Evolutionary conservation across 2,329 filamentous ascomycete species (phyloP).

Genomic region (Verticillium klebahnii): DNA sequence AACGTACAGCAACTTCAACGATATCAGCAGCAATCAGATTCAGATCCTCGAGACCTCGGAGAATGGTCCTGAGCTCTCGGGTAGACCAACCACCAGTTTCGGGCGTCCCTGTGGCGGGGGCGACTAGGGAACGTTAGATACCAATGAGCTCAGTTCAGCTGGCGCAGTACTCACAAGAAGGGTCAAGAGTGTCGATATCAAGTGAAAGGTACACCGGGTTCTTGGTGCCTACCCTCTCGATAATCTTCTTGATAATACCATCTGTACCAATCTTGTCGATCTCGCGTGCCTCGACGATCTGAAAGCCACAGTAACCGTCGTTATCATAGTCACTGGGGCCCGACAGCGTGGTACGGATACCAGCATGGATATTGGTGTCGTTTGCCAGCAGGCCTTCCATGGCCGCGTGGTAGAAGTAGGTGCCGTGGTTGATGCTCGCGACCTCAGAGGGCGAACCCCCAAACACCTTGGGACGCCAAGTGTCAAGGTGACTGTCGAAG

Average conservation of each 20-base stretch:
- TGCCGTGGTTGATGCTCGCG: conserved; percentile 79
- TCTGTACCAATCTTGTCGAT: conserved; percentile 49
- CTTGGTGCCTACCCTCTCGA: conserved; percentile 66
- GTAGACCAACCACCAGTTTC: conserved; percentile 76
- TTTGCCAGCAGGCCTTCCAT: conserved; percentile 75
- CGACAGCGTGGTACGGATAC: conserved; percentile 77
- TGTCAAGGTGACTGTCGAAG: conserved; percentile 63
- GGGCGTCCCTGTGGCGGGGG: conserved; percentile 69
- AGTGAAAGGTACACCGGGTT: conserved; percentile 78
- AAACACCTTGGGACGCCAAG: conserved; percentile 74
- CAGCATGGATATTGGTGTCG: conserved; percentile 82
- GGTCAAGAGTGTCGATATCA: conserved; percentile 85
- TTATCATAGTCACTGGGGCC: conserved; percentile 80
- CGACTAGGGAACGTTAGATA: conserved; percentile 30
- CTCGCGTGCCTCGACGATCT: conserved; percentile 69
- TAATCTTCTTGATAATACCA: conserved; percentile 75
- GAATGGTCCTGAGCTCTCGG: conserved; percentile 66
- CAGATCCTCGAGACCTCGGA: conserved; percentile 63
- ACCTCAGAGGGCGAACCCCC: conserved; percentile 73
- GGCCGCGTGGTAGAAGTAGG: conserved; percentile 81
- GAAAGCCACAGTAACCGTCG: conserved; percentile 79
- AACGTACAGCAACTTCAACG: conserved; percentile 61
- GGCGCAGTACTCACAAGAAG: conserved; percentile 54
- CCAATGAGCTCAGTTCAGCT: neutral
- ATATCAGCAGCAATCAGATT: conserved; percentile 69